These are phyloP conservation scores for Cicer pinnatifidum DNA, from an alignment of 306 rosid species.

Conservation along the genomic window DNA sequence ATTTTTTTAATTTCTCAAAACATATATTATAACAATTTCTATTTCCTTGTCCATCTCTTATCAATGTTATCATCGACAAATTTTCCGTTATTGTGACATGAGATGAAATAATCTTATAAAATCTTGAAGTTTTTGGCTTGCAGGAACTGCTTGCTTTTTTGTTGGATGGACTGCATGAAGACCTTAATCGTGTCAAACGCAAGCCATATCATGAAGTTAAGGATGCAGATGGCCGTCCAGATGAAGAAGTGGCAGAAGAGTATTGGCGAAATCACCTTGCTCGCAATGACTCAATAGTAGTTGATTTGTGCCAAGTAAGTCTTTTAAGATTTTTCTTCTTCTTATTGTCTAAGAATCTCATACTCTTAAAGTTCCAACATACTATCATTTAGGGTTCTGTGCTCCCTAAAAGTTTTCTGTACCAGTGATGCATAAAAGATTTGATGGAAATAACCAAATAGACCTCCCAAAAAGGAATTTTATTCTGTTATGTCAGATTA, in stretches of 20 bases:
- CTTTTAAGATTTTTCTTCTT: neutral
- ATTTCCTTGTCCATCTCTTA: slow-evolving; percentile 28
- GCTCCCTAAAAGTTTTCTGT: neutral
- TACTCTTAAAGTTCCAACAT: neutral
- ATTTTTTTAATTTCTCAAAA: neutral
- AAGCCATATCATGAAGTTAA: slow-evolving; percentile 82
- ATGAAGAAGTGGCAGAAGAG: slow-evolving; percentile 83
- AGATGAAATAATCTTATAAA: slow-evolving; percentile 39
- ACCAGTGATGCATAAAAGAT: neutral
- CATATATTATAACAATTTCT: slow-evolving; percentile 11
- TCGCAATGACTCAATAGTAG: slow-evolving; percentile 78
- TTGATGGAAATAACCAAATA: slow-evolving; percentile 33
- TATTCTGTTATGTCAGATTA: slow-evolving; percentile 31
- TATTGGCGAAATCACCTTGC: slow-evolving; percentile 89
- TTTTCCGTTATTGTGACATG: slow-evolving; percentile 32
- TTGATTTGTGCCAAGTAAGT: slow-evolving; percentile 79
- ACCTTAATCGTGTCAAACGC: slow-evolving; percentile 81
- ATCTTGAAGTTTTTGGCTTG: slow-evolving; percentile 43
- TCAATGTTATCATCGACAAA: neutral
- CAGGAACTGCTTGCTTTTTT: slow-evolving; percentile 95
- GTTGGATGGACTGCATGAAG: slow-evolving; percentile 93
- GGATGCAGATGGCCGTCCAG: slow-evolving; percentile 72
- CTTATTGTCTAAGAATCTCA: slow-evolving; percentile 23
- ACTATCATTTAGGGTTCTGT: neutral
- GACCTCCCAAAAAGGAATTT: neutral